These are phyloP conservation scores for Leccinum variabile DNA, from an alignment of 1,284 basidiomycete species.

Conservation along the genomic window DNA sequence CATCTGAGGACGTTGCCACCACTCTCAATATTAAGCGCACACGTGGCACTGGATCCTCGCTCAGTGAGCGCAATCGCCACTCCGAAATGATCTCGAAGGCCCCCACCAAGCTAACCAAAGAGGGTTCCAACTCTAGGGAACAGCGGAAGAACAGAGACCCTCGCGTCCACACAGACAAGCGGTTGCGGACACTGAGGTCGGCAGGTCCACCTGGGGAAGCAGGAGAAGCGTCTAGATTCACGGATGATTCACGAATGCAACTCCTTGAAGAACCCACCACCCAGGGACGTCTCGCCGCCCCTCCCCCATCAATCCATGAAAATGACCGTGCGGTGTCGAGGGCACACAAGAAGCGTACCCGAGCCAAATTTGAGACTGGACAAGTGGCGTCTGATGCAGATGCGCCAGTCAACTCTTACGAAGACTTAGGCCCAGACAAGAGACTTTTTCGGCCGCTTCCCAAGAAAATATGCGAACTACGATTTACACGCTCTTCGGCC, in stretches of 20 bases:
- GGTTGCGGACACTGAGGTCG: conserved; percentile 15
- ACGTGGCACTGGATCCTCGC: background rate
- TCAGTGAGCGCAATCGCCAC: background rate
- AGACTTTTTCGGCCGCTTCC: conserved; percentile 28
- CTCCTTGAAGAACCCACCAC: background rate
- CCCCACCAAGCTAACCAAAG: background rate
- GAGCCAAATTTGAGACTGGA: conserved; percentile 20
- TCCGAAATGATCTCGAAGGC: background rate
- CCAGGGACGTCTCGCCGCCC: background rate
- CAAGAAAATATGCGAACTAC: conserved; percentile 10
- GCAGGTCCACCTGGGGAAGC: background rate
- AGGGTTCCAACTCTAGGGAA: background rate
- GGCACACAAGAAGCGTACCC: conserved; percentile 22
- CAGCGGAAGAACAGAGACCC: conserved; percentile 2
- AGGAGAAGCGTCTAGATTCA: background rate
- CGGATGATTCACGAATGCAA: background rate
- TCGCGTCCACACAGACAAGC: conserved; percentile 12
- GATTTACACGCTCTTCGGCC: background rate
- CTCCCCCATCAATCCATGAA: background rate
- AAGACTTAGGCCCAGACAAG: conserved; percentile 23
- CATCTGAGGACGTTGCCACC: background rate
- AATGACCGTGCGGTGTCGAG: background rate
- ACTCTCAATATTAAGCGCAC: conserved; percentile 1
- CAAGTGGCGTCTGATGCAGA: background rate
- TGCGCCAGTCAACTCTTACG: conserved; percentile 1